A percentile compares a stretch with the other conserved stretches of the same genome.
These are phyloP conservation scores for Wickerhamiella bombiphila DNA, from an alignment of 805 yeast species.

Conservation along the genomic window DNA sequence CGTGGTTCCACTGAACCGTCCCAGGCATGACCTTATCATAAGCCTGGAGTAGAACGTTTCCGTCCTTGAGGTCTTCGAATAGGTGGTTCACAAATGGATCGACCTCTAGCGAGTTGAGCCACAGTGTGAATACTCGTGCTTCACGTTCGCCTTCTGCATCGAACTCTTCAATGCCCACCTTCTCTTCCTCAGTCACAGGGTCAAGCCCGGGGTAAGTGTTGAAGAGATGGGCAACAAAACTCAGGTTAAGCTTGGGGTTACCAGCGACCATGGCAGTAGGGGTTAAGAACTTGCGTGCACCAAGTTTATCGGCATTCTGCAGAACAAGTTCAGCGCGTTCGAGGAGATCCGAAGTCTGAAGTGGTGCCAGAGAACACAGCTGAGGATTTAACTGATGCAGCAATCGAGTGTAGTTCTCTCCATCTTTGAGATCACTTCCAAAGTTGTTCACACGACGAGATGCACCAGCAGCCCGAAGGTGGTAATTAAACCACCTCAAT, in stretches of 20 bases:
- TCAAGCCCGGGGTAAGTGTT: slow-evolving; percentile 95
- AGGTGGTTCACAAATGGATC: slow-evolving; percentile 85
- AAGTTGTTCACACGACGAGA: slow-evolving; percentile 74
- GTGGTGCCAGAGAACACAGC: slow-evolving; percentile 65
- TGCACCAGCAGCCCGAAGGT: slow-evolving; percentile 85
- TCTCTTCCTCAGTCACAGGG: slow-evolving; percentile 74
- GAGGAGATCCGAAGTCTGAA: slow-evolving; percentile 59
- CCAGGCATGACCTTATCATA: slow-evolving; percentile 94
- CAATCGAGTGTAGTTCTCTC: slow-evolving; percentile 85
- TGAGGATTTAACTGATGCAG: slow-evolving; percentile 80
- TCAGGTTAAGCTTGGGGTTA: slow-evolving; percentile 89
- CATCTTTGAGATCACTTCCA: slow-evolving; percentile 78
- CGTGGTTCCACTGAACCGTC: slow-evolving; percentile 58
- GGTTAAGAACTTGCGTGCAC: slow-evolving; percentile 86
- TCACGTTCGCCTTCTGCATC: slow-evolving; percentile 99
- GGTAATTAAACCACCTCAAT: slow-evolving; percentile 95
- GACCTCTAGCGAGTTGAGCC: slow-evolving; percentile 94
- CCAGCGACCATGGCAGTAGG: slow-evolving; percentile 90
- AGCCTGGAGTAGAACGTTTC: slow-evolving; percentile 76
- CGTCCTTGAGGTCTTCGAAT: slow-evolving; percentile 92
- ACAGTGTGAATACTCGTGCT: slow-evolving; percentile 93
- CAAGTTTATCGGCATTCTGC: slow-evolving; percentile 76
- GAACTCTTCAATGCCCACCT: slow-evolving; percentile 91
- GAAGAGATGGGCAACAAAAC: slow-evolving; percentile 93
- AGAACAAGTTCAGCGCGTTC: slow-evolving; percentile 80